phyloP scores from a whole-genome alignment of 345 rosid species.

The Erucastrum elatum region DNA sequence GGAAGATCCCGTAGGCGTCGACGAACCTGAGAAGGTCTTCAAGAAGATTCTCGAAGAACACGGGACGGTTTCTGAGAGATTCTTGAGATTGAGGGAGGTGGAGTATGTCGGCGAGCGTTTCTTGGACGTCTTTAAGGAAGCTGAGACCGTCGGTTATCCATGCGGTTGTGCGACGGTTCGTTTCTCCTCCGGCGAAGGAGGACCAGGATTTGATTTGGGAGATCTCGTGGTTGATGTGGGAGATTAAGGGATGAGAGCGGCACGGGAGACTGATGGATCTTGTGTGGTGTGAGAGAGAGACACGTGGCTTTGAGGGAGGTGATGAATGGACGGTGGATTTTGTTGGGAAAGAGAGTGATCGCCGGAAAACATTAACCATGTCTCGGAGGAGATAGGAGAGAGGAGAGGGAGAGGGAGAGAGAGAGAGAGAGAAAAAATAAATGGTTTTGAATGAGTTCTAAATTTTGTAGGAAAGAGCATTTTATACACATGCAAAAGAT shows the following conservation, averaged over 20 bases:
- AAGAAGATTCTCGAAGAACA: slow-evolving; percentile 41
- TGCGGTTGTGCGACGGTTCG: slow-evolving; percentile 27
- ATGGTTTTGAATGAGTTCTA: no score
- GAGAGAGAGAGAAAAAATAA: no score
- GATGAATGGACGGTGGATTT: slow-evolving; percentile 32
- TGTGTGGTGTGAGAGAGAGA: slow-evolving; percentile 38
- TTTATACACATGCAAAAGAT: no score
- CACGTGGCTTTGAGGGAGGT: slow-evolving; percentile 34
- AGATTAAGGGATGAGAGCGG: slow-evolving; percentile 39
- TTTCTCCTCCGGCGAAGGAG: not conserved
- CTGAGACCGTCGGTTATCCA: slow-evolving; percentile 40
- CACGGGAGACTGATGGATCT: slow-evolving; percentile 42
- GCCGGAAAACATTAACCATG: slow-evolving; percentile 47
- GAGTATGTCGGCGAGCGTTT: slow-evolving; percentile 37
- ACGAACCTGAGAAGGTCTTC: slow-evolving; percentile 42
- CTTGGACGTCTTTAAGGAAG: slow-evolving; percentile 41
- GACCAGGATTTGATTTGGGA: slow-evolving; percentile 45
- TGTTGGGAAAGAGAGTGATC: slow-evolving; percentile 43
- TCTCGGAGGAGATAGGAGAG: no score
- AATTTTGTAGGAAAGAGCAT: no score
- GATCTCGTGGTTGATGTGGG: slow-evolving; percentile 43
- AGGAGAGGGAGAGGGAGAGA: no score
- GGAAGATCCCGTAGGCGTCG: slow-evolving; percentile 46
- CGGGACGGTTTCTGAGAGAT: slow-evolving; percentile 34
- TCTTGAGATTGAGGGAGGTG: slow-evolving; percentile 41